These are phyloP conservation scores for Diplodia scrobiculata DNA, from an alignment of 2,329 filamentous ascomycete genomes.

Conservation along the genomic window DNA sequence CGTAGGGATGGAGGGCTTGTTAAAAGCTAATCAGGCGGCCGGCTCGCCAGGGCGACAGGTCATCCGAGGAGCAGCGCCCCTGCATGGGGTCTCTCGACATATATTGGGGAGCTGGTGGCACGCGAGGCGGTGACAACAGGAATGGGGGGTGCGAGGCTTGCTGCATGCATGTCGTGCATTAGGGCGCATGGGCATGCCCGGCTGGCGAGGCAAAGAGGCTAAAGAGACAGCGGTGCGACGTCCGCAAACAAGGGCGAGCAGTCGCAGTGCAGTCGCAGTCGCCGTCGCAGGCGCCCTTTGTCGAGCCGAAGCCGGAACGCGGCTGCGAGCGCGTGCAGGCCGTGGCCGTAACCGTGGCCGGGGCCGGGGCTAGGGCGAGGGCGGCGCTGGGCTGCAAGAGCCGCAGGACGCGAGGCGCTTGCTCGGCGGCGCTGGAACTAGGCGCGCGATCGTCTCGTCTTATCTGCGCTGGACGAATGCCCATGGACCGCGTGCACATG, in stretches of 20 bases:
- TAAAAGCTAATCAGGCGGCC: slow-evolving; percentile 16
- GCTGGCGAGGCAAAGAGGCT: neutral
- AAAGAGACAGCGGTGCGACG: slow-evolving; percentile 9
- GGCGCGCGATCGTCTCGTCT: slow-evolving; percentile 25
- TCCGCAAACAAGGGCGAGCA: slow-evolving; percentile 4
- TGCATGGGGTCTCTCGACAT: slow-evolving; percentile 13
- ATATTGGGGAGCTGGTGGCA: slow-evolving; percentile 18
- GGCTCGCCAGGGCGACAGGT: slow-evolving; percentile 7
- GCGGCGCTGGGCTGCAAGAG: slow-evolving; percentile 17
- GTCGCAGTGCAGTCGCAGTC: neutral
- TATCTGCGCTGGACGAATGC: slow-evolving; percentile 26
- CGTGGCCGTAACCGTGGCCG: neutral
- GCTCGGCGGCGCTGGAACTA: slow-evolving; percentile 16
- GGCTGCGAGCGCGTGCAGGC: slow-evolving; percentile 13
- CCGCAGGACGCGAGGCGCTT: slow-evolving; percentile 27
- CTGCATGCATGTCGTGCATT: slow-evolving; percentile 29
- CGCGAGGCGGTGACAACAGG: slow-evolving; percentile 20
- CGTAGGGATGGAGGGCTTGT: neutral
- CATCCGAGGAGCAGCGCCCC: slow-evolving; percentile 17
- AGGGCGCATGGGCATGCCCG: slow-evolving; percentile 18
- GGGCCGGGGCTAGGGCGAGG: slow-evolving; percentile 6
- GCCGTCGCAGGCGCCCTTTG: neutral
- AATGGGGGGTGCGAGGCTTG: slow-evolving; percentile 4
- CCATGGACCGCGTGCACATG: slow-evolving; percentile 6
- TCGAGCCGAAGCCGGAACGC: slow-evolving; percentile 9